These are phyloP conservation scores for Pythium aphanidermatum DNA, from an alignment of 352 stramenopile genomes.

Conservation along the genomic window DNA sequence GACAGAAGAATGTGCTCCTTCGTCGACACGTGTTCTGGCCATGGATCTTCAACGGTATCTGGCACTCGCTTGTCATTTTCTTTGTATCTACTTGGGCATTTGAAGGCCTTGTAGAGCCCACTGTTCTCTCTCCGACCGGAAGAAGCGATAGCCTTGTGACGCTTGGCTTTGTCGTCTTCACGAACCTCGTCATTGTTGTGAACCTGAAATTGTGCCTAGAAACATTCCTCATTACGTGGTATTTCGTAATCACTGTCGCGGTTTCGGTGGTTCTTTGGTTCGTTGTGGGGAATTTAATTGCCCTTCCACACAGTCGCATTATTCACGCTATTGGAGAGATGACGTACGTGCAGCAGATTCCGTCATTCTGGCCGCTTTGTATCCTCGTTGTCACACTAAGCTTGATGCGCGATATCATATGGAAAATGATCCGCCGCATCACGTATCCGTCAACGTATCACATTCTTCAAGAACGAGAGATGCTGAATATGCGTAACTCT, in stretches of 20 bases:
- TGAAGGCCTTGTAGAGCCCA: slow-evolving; percentile 23
- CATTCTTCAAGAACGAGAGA: slow-evolving; percentile 72
- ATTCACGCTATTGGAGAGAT: slow-evolving; percentile 65
- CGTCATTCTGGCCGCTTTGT: slow-evolving; percentile 58
- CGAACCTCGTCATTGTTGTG: slow-evolving; percentile 68
- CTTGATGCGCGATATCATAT: slow-evolving; percentile 59
- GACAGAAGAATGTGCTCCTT: slow-evolving; percentile 62
- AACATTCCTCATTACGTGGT: slow-evolving; percentile 66
- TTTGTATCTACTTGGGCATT: slow-evolving; percentile 69
- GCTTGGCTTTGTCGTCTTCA: slow-evolving; percentile 76
- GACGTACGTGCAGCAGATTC: slow-evolving; percentile 47
- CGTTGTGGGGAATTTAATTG: slow-evolving; percentile 51
- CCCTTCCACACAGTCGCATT: slow-evolving; percentile 38
- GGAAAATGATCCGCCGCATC: slow-evolving; percentile 67
- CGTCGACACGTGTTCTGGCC: slow-evolving; percentile 66
- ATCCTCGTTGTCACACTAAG: slow-evolving; percentile 53
- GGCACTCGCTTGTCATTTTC: slow-evolving; percentile 78
- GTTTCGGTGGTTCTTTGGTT: slow-evolving; percentile 64
- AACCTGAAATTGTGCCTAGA: slow-evolving; percentile 76
- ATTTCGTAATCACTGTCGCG: slow-evolving; percentile 51
- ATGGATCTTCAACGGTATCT: slow-evolving; percentile 79
- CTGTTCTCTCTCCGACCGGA: slow-evolving; percentile 33
- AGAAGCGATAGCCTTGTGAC: slow-evolving; percentile 53
- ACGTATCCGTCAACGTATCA: slow-evolving; percentile 65
- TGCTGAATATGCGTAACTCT: slow-evolving; percentile 52